Conservation (phyloP, 2,329 filamentous ascomycete species). For the Teratosphaeria epicoccoides region DNA sequence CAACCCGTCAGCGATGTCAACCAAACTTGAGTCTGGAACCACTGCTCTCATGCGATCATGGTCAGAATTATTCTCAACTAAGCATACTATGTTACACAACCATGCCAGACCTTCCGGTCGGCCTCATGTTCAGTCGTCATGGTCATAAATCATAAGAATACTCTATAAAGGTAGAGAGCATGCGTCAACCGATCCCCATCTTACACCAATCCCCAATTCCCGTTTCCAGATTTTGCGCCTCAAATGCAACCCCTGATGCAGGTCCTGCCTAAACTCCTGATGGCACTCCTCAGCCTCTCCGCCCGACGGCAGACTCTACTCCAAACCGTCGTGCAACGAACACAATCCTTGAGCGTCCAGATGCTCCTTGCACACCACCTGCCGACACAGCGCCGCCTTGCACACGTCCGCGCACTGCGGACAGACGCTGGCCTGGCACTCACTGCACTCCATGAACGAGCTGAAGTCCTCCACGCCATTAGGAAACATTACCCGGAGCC, state of each 20-base stretch:
- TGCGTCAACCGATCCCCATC: too few species aligned
- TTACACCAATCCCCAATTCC: not conserved
- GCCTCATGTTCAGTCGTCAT: not conserved
- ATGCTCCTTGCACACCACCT: constrained; percentile 5
- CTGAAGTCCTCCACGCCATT: constrained; percentile 12
- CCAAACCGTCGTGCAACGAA: not conserved
- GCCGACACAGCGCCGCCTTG: constrained; percentile 1
- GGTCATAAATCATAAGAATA: not conserved
- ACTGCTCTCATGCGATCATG: too few species aligned
- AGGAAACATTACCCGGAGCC: constrained; percentile 5
- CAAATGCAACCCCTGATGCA: too few species aligned
- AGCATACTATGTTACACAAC: not conserved
- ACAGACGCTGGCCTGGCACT: constrained; percentile 11
- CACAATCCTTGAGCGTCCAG: not conserved
- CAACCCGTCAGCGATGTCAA: too few species aligned
- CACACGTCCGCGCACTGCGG: constrained; percentile 8
- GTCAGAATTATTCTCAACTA: not conserved
- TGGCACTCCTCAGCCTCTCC: too few species aligned
- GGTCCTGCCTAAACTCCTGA: not conserved
- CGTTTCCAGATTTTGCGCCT: not conserved
- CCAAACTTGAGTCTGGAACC: too few species aligned
- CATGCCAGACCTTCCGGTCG: too few species aligned
- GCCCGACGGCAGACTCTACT: not conserved
- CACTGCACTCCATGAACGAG: constrained; percentile 12
- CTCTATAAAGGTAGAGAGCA: not conserved